Evolutionary conservation across 2,329 filamentous ascomycete species (phyloP), one percentile per base, ranked within the genome.

Genomic region (Aspergillus oerlinghausenensis): DNA sequence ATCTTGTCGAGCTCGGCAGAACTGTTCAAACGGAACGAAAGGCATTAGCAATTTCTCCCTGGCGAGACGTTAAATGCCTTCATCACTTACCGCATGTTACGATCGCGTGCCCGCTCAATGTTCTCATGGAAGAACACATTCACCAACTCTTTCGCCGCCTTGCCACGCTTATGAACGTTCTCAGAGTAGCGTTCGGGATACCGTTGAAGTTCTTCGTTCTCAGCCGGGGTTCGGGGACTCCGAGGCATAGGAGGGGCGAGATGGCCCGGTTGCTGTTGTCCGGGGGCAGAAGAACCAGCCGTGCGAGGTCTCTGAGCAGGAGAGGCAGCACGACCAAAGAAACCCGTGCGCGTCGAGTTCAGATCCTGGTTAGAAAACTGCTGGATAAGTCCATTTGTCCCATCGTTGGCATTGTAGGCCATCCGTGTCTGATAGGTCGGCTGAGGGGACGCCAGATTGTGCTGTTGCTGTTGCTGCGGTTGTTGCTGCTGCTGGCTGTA

Each of bases 281-380:
- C 68, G 51, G 72, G 72, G 49, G 73, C 82, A 50, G 83, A 75
- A 53, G 84, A 85, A 28, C 70, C 92, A 57, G 91, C 90, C 19
- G 93, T 97, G 58, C 92, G 84, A 51, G 93, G 92, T 58, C 94
- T 87, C 72, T 89, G 87, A 52, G 81, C 82, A 23, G 90, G 85
- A 32, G 90, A 87, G 32, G 84, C 81, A 38, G 91, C 84, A 58
- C 84, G 82, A 62, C 81, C 84, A 70, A 92, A 92, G 50, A 86
- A 85, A 58, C 85, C 86, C 29, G 82, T 82, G 63, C 91, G 84
- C 58, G 86, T 86, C 47, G 84, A 86, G 48, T 89, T 88, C 43
- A 97, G 83, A 74, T 97, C 96, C 80, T 97, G 93, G 75, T 97
- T 92, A 57, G 93, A 95, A 75, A 97, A 96, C 74, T 99, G 94